phyloP scores from a whole-genome alignment of 371 early-diverging fungal species.

The Saksenaea oblongispora region DNA sequence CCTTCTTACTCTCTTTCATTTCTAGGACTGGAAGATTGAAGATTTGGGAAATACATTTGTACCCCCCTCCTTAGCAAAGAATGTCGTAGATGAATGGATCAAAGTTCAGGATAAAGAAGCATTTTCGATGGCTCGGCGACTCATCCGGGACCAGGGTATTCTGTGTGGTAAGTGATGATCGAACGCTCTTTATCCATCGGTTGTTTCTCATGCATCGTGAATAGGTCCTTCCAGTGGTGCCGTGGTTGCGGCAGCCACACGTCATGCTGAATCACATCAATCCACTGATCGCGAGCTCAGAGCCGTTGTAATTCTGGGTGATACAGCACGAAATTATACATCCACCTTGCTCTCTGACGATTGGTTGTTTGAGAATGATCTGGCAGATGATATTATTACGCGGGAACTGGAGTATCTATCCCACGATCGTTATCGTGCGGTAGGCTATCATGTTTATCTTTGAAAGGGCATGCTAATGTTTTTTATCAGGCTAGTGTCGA shows the following conservation, averaged over 20 bases:
- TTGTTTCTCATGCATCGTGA: background rate
- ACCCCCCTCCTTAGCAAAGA: conserved; percentile 58
- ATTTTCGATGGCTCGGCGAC: conserved; percentile 69
- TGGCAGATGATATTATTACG: conserved; percentile 67
- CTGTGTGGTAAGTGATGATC: conserved; percentile 51
- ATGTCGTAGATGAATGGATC: conserved; percentile 69
- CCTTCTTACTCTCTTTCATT: background rate
- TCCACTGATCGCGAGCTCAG: conserved; percentile 31
- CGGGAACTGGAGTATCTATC: conserved; percentile 60
- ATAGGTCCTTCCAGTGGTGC: conserved; percentile 73
- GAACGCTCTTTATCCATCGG: background rate
- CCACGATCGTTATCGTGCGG: conserved; percentile 71
- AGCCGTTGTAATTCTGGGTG: conserved; percentile 65
- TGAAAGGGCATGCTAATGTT: background rate
- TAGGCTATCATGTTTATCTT: conserved; percentile 8
- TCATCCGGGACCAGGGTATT: conserved; percentile 70
- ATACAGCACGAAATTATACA: conserved; percentile 70
- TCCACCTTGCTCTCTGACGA: conserved; percentile 75
- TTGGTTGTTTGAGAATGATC: conserved; percentile 74
- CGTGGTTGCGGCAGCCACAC: conserved; percentile 67
- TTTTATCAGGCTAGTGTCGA: conserved; percentile 68
- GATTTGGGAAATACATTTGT: conserved; percentile 75
- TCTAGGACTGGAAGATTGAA: conserved; percentile 72
- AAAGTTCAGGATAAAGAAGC: conserved; percentile 74
- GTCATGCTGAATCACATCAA: conserved; percentile 38